Evolutionary conservation across 352 stramenopile genomes (phyloP).

Genomic region (Thraustochytrium sp.): DNA sequence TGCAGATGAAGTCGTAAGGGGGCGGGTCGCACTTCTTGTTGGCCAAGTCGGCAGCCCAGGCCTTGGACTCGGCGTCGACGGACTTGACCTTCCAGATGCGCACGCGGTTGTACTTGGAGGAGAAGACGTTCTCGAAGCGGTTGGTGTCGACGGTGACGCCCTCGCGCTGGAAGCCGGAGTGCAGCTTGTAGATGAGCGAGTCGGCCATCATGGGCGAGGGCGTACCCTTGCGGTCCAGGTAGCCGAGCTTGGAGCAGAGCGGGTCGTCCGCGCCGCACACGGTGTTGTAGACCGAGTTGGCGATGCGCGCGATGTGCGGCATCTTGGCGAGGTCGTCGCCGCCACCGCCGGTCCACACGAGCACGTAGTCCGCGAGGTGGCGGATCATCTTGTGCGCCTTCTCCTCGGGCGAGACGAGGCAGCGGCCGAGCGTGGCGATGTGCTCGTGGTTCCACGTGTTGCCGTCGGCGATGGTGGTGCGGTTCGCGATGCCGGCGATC

Average conservation of each 20-base stretch:
- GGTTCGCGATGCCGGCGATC: conserved; percentile 79
- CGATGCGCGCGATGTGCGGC: conserved; percentile 84
- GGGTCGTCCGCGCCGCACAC: conserved; percentile 68
- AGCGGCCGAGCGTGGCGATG: conserved; percentile 84
- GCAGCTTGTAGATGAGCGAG: conserved; percentile 85
- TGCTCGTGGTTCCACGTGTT: conserved; percentile 96
- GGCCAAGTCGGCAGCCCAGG: conserved; percentile 54
- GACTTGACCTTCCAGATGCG: conserved; percentile 88
- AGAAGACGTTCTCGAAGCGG: conserved; percentile 84
- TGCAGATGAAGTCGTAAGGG: conserved; percentile 62
- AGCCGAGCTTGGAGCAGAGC: conserved; percentile 80
- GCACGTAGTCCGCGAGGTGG: conserved; percentile 83
- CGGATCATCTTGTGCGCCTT: conserved; percentile 78
- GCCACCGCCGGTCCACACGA: conserved; percentile 81
- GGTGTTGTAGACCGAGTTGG: conserved; percentile 67
- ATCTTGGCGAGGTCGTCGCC: conserved; percentile 76
- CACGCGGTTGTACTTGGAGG: conserved; percentile 88
- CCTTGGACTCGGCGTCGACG: conserved; percentile 65
- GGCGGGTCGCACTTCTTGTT: conserved; percentile 63
- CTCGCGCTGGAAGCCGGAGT: conserved; percentile 64
- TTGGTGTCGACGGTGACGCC: conserved; percentile 26
- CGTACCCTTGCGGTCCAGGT: conserved; percentile 51
- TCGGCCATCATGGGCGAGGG: conserved; percentile 74
- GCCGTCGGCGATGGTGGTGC: conserved; percentile 79
- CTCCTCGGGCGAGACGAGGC: conserved; percentile 70